These are phyloP conservation scores for Pythium brassicae DNA, from an alignment of 352 stramenopile genomes.

Conservation along the genomic window DNA sequence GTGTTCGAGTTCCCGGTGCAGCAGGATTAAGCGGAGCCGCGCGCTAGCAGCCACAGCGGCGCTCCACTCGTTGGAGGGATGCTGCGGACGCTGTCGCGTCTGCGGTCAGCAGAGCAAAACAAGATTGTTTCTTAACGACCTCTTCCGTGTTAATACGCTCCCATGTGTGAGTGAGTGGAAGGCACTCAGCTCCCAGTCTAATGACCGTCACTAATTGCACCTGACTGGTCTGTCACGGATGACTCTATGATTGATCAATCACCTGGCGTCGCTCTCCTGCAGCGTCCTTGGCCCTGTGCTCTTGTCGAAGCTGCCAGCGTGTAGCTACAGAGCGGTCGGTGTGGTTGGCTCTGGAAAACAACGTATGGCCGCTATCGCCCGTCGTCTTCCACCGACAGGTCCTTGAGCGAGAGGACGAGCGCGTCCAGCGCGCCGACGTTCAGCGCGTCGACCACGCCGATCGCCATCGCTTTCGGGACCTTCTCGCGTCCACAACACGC, in stretches of 20 bases:
- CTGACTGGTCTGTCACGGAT: no score
- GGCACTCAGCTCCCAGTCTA: no score
- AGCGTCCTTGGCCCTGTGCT: no score
- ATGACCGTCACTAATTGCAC: no score
- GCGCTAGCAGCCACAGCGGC: constrained; percentile 9
- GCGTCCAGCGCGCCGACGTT: constrained; percentile 38
- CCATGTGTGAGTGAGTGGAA: no score
- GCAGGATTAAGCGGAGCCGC: constrained; percentile 71
- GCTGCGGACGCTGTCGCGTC: constrained; percentile 3
- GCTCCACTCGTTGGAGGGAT: not conserved
- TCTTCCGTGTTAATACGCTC: constrained; percentile 3
- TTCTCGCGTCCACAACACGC: constrained; percentile 12
- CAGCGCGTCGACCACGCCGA: constrained; percentile 25
- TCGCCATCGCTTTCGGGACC: constrained; percentile 39
- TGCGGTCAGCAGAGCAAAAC: constrained; percentile 53
- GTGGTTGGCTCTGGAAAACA: no score
- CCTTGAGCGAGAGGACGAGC: constrained; percentile 31
- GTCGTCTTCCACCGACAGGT: constrained; percentile 60
- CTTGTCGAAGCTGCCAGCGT: no score
- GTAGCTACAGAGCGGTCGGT: no score
- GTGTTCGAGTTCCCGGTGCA: constrained; percentile 96
- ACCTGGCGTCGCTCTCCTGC: no score
- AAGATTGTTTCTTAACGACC: constrained; percentile 10
- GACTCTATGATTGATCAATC: no score
- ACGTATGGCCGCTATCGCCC: constrained; percentile 47